These are phyloP conservation scores for Filobasidium uniguttulatum DNA, from an alignment of 1,284 basidiomycete genomes.

Conservation along the genomic window DNA sequence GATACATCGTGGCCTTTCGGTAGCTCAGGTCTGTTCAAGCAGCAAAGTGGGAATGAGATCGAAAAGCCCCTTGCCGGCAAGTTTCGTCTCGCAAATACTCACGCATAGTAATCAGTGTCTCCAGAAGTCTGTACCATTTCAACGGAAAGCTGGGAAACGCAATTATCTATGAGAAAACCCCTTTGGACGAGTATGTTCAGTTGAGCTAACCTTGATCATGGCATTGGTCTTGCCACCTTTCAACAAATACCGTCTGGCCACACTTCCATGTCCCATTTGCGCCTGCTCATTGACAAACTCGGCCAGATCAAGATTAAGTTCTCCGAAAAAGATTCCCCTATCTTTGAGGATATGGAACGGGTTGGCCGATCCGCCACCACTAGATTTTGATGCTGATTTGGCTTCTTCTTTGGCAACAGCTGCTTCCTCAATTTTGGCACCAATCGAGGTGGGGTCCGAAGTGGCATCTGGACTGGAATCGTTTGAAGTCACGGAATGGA, in stretches of 20 bases:
- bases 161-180: not conserved
- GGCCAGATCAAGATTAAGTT: constrained; percentile 35
- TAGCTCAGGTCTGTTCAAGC: constrained; percentile 10
- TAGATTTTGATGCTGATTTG: constrained; percentile 1
- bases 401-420: not conserved
- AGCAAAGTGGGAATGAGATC: not conserved
- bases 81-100: not conserved
- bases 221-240: constrained; percentile 34
- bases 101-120: constrained; percentile 18
- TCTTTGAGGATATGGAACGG: too few species aligned
- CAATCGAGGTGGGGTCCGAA: too few species aligned
- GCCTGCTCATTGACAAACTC: constrained; percentile 23
- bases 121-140: constrained; percentile 31
- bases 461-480: too few species aligned
- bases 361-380: not conserved
- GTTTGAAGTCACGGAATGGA: not conserved
- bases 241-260: constrained; percentile 30
- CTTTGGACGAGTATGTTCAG: not conserved
- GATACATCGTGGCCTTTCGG: constrained; percentile 13
- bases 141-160: constrained; percentile 22
- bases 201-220: constrained; percentile 26
- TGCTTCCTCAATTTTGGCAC: too few species aligned
- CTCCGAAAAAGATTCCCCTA: constrained; percentile 21
- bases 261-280: constrained; percentile 22
- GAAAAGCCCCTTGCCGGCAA: not conserved